These are phyloP conservation scores for Talaromyces rugulosus DNA, from an alignment of 2,329 filamentous ascomycete genomes.

Conservation along the genomic window DNA sequence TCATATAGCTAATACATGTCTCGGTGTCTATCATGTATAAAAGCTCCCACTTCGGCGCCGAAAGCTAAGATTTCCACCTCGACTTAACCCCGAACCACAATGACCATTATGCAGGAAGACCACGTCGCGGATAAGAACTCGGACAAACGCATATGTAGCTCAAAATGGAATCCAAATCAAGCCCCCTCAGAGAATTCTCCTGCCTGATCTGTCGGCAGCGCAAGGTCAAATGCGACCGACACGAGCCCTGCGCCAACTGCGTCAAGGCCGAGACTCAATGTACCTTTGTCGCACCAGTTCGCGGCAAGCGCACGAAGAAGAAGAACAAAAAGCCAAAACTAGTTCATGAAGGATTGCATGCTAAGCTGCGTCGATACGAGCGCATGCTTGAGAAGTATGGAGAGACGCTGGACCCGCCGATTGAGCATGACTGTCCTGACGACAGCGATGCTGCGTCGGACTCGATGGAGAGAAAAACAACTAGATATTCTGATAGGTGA, in stretches of 20 bases:
- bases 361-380: background rate
- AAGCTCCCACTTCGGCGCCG: too few relatives aligned
- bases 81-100: too few relatives aligned
- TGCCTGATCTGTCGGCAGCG: conserved; percentile 37
- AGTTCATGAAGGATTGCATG: background rate
- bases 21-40: too few relatives aligned
- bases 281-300: conserved; percentile 25
- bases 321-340: too few relatives aligned
- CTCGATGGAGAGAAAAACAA: background rate
- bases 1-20: too few relatives aligned
- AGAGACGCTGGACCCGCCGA: background rate
- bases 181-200: conserved; percentile 13
- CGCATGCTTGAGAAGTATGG: background rate
- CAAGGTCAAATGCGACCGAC: conserved; percentile 43
- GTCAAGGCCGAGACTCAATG: conserved; percentile 36
- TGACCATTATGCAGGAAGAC: too few relatives aligned
- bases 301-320: background rate
- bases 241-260: conserved; percentile 43
- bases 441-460: too few relatives aligned
- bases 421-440: background rate
- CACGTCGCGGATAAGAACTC: too few relatives aligned
- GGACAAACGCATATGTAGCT: too few relatives aligned
- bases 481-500: background rate
- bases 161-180: too few relatives aligned
- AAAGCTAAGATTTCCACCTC: too few relatives aligned